Base-by-base conservation (phyloP, 257 asterid genomes). In the Lavandula angustifolia region DNA sequence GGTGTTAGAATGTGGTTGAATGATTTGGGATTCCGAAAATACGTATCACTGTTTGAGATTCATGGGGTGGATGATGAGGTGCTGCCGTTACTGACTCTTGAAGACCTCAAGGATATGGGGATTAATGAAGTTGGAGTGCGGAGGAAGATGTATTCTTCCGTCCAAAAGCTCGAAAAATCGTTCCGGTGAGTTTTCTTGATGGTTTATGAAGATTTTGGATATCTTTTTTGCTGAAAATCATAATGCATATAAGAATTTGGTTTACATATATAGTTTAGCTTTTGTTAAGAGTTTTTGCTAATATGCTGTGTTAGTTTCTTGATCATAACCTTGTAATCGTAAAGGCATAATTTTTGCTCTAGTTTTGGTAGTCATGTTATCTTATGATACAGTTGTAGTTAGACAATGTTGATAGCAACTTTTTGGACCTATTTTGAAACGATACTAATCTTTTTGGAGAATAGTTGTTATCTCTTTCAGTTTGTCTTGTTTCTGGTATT, bases 31-130 rank as follows among this genome's bases (percentile, higher is more conserved):
- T 76, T 80, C 44, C 69, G 64, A 4, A 80, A 74, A 64, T 90
- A 83, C 37, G 77, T 66, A 0, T n/a, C 72, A 7, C 1, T 80
- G 54, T 90, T 90, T 52, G 82, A 87, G 54, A 65, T 83, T 38
- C 92, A 90, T 65, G 95, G 85, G 54, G 97, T 90, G 61, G 95
- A 87, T 38, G 74, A 82, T 5, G 81, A 83, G 43, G 87, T 81
- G 49, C 62, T 87, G 40, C 87, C 87, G 3, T 72, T 78, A 31
- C 73, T 89, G 64, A 85, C 95, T 5, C 68, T 87, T 43, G 86
- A 85, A 53, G 95, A 89, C 76, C 85, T 89, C 53, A 81, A 85
- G 69, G 96, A 87, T 35, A 89, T 89, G 91, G 94, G 96, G 18
- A 77, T 89, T 16, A 63, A 17, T 41, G 80, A 81, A 0, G 87